phyloP scores from a whole-genome alignment of 2,329 filamentous ascomycete genomes.

The Xenosphaeropsis pyriputrescens region DNA sequence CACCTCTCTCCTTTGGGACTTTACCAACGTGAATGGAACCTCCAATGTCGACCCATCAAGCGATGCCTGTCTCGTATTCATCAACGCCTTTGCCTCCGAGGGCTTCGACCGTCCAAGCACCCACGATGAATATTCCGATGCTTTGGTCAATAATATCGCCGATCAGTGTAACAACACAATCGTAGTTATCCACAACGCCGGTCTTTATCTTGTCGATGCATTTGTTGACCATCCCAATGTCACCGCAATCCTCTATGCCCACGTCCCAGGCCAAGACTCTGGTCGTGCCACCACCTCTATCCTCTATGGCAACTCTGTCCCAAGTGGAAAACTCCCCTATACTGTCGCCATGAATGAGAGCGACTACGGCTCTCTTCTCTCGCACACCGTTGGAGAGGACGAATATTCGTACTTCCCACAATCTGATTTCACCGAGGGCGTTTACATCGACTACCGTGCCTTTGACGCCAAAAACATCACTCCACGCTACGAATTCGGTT shows the following conservation, averaged over 20 bases:
- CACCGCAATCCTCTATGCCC: slow-evolving; percentile 45
- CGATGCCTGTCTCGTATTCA: slow-evolving; percentile 54
- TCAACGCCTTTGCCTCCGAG: slow-evolving; percentile 59
- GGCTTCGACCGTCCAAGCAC: slow-evolving; percentile 48
- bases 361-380: slow-evolving; percentile 39
- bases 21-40: slow-evolving; percentile 27
- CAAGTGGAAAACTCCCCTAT: slow-evolving; percentile 39
- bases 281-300: slow-evolving; percentile 45
- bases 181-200: slow-evolving; percentile 49
- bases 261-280: slow-evolving; percentile 44
- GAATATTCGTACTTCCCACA: slow-evolving; percentile 20
- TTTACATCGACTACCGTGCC: slow-evolving; percentile 35
- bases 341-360: slow-evolving; percentile 43
- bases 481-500: slow-evolving; percentile 23
- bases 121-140: slow-evolving; percentile 49
- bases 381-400: slow-evolving; percentile 9
- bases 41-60: slow-evolving; percentile 27
- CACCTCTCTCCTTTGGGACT: slow-evolving; percentile 45
- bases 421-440: slow-evolving; percentile 30
- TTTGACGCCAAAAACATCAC: slow-evolving; percentile 26
- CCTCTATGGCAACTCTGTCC: slow-evolving; percentile 44
- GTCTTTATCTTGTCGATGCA: slow-evolving; percentile 38
- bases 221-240: slow-evolving; percentile 45
- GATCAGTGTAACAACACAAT: slow-evolving; percentile 43
- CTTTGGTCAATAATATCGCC: slow-evolving; percentile 40